Conservation (phyloP, 2,329 filamentous ascomycete genomes). For the Colletotrichum noveboracense region DNA sequence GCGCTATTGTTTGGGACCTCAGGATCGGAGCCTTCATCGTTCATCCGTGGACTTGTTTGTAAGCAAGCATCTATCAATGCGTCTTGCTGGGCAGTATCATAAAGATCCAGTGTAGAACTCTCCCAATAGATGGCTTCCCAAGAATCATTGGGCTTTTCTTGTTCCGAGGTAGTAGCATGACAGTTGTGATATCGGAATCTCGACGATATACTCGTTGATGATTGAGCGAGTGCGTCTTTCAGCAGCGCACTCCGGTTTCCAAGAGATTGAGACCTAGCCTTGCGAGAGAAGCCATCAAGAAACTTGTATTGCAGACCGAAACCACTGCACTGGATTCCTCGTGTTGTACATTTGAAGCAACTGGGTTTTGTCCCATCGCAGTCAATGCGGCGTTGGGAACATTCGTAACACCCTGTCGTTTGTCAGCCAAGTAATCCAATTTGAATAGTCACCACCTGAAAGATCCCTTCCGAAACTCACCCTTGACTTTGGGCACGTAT, state of each 20-base stretch:
- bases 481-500: constrained; percentile 28
- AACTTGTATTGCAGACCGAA: constrained; percentile 33
- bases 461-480: neutral
- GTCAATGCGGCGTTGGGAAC: constrained; percentile 37
- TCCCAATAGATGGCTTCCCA: neutral
- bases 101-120: neutral
- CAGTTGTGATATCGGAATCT: no score
- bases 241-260: neutral
- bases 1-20: neutral
- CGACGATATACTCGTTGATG: neutral
- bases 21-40: neutral
- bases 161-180: neutral
- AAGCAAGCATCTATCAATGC: neutral
- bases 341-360: constrained; percentile 35
- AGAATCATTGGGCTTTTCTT: neutral
- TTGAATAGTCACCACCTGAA: neutral
- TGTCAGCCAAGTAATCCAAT: neutral
- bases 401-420: constrained; percentile 37
- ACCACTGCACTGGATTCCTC: constrained; percentile 35
- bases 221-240: constrained; percentile 8
- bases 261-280: neutral
- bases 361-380: constrained; percentile 35
- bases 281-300: constrained; percentile 15
- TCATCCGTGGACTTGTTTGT: neutral
- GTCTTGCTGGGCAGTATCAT: neutral